Conservation (phyloP, 2,329 filamentous ascomycete genomes). For the Huntiella bhutanensis region DNA sequence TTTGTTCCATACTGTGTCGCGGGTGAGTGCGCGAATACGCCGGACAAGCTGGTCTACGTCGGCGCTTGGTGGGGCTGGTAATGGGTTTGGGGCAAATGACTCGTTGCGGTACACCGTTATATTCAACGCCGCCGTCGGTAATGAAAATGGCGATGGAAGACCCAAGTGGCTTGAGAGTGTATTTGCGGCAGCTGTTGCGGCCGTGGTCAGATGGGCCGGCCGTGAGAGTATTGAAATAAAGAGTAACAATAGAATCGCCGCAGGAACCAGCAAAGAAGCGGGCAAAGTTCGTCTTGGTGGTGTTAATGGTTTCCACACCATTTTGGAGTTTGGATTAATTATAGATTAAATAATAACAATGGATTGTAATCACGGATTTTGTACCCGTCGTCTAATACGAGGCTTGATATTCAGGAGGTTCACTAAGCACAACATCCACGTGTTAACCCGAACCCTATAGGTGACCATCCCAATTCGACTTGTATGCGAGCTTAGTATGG, state of each 20-base stretch:
- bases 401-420: background rate
- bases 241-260: conserved; percentile 5
- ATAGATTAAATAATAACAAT: background rate
- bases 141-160: conserved; percentile 1
- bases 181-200: conserved; percentile 1
- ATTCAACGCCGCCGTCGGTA: conserved; percentile 15
- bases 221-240: conserved; percentile 6
- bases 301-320: conserved; percentile 10
- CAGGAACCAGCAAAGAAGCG: conserved; percentile 6
- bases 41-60: conserved; percentile 21
- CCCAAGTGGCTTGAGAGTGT: background rate
- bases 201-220: conserved; percentile 15
- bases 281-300: conserved; percentile 3
- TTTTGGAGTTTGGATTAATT: background rate
- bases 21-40: conserved; percentile 19
- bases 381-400: background rate
- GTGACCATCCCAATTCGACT: too few species aligned
- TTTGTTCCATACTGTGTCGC: conserved; percentile 24
- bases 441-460: background rate
- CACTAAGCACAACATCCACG: background rate
- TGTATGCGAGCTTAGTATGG: background rate
- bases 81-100: conserved; percentile 18
- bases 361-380: background rate
- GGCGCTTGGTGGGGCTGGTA: conserved; percentile 20
- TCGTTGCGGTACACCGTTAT: conserved; percentile 18